Conservation (phyloP, 148 eudicot genomes). For the Rhododendron molle region DNA sequence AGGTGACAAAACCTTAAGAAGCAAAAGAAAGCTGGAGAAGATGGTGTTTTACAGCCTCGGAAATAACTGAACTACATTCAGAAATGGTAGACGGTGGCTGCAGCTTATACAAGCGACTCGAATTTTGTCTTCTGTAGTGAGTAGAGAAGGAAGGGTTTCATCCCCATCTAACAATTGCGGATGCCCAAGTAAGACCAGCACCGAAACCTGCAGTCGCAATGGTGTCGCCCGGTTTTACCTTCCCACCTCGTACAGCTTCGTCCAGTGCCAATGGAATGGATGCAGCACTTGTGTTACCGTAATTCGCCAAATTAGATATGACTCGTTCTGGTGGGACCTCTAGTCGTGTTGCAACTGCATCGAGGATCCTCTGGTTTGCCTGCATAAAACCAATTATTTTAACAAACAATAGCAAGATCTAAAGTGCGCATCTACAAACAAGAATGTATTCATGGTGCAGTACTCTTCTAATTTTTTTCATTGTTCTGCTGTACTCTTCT, state of each 20-base stretch:
- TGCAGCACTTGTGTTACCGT: slow-evolving; percentile 94
- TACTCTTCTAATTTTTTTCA: neutral
- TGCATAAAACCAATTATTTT: slow-evolving; percentile 21
- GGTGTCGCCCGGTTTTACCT: slow-evolving; percentile 66
- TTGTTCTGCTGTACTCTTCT: too few species aligned
- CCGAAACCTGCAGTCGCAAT: slow-evolving; percentile 94
- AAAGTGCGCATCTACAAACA: neutral
- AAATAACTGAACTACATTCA: neutral
- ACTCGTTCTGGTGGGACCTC: slow-evolving; percentile 72
- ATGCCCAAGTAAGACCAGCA: slow-evolving; percentile 98
- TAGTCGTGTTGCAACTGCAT: slow-evolving; percentile 66
- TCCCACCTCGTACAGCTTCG: slow-evolving; percentile 88
- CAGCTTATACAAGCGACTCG: neutral
- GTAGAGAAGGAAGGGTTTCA: slow-evolving; percentile 17
- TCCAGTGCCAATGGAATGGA: slow-evolving; percentile 94
- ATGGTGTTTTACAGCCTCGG: neutral
- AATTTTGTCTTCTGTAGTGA: neutral
- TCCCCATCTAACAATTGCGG: slow-evolving; percentile 83
- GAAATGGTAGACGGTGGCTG: neutral
- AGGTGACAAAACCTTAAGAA: slow-evolving; percentile 4
- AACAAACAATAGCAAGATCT: neutral
- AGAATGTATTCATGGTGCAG: neutral
- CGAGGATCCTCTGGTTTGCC: slow-evolving; percentile 94
- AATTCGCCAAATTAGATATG: slow-evolving; percentile 81
- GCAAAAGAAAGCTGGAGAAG: neutral